phyloP scores from a whole-genome alignment of 2,329 filamentous ascomycete genomes.

The Emergomyces pasteurianus region DNA sequence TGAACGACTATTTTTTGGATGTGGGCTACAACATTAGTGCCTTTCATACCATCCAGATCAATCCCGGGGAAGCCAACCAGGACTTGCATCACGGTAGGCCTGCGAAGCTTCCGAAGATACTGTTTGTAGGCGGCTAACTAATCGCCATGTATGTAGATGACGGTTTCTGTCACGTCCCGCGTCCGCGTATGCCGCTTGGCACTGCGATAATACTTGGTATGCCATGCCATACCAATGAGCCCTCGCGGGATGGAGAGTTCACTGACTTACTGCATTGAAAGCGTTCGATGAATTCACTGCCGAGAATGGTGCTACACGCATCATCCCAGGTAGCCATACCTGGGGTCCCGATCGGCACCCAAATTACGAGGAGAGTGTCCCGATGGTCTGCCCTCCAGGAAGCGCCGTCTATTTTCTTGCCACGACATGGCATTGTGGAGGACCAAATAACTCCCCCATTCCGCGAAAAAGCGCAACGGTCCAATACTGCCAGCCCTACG shows the following conservation, averaged over 20 bases:
- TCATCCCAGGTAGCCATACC: conserved; percentile 26
- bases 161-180: conserved; percentile 21
- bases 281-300: conserved; percentile 23
- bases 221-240: conserved; percentile 4
- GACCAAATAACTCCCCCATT: conserved; percentile 20
- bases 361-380: conserved; percentile 18
- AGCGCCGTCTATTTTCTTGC: conserved; percentile 27
- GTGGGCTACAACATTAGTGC: conserved; percentile 24
- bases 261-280: conserved; percentile 10
- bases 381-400: conserved; percentile 26
- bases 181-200: conserved; percentile 25
- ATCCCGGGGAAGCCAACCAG: conserved; percentile 29
- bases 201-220: conserved; percentile 23
- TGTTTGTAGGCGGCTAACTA: neutral
- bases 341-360: conserved; percentile 20
- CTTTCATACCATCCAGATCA: conserved; percentile 29
- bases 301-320: conserved; percentile 25
- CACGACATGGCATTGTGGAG: conserved; percentile 30
- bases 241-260: neutral
- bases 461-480: conserved; percentile 26
- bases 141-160: conserved; percentile 13
- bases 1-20: conserved; percentile 33
- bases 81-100: conserved; percentile 23
- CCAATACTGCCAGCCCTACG: conserved; percentile 33
- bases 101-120: neutral